These are phyloP conservation scores for Exophiala sp. DNA, from an alignment of 2,329 filamentous ascomycete genomes.

Conservation along the genomic window DNA sequence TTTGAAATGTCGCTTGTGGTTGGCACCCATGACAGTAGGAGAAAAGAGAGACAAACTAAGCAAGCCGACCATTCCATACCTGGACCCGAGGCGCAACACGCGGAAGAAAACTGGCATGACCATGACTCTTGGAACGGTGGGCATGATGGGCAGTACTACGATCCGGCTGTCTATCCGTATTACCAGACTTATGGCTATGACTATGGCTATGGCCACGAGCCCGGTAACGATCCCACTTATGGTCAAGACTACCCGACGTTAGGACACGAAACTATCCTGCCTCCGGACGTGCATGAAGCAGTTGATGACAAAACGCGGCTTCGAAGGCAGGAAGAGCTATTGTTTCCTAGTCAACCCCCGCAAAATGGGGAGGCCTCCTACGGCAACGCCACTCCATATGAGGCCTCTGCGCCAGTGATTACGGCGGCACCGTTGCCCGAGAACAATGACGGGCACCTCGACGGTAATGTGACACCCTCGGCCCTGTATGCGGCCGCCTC, in stretches of 20 bases:
- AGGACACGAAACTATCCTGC: constrained; percentile 29
- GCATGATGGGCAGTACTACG: constrained; percentile 24
- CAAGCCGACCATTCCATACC: constrained; percentile 10
- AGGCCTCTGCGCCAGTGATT: constrained; percentile 42
- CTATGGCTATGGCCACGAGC: constrained; percentile 10
- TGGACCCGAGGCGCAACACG: constrained; percentile 4
- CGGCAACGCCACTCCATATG: constrained; percentile 27
- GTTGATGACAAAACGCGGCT: constrained; percentile 78
- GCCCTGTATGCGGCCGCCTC: constrained; percentile 20
- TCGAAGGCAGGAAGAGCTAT: constrained; percentile 66
- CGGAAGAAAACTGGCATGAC: constrained; percentile 13
- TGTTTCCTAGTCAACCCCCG: constrained; percentile 75
- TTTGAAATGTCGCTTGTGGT: constrained; percentile 81
- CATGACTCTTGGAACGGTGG: constrained; percentile 8
- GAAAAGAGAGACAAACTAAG: constrained; percentile 31
- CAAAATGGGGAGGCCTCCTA: constrained; percentile 45
- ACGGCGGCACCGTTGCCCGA: constrained; percentile 36
- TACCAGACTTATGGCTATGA: constrained; percentile 16
- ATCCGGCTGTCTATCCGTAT: constrained; percentile 22
- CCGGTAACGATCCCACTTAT: constrained; percentile 11
- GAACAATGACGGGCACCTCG: constrained; percentile 37
- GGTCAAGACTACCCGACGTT: constrained; percentile 10
- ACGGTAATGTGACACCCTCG: constrained; percentile 26
- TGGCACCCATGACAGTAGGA: constrained; percentile 71
- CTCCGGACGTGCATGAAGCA: constrained; percentile 53